Base-by-base conservation (phyloP, 176 grass and related monocot genomes). In the Rhynchospora breviuscula region DNA sequence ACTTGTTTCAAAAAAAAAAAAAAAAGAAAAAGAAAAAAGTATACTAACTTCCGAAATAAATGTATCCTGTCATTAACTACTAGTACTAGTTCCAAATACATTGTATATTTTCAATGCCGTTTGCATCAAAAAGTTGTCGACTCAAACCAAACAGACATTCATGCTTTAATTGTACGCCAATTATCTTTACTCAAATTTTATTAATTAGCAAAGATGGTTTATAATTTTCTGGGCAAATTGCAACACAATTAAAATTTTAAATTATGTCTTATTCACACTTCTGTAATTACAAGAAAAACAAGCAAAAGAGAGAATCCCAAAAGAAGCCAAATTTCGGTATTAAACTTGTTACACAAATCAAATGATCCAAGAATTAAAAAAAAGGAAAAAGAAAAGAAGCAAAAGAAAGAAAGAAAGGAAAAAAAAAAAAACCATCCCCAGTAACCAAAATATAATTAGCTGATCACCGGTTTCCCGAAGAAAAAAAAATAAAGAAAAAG, bases 371-470 rank as follows among this genome's bases (percentile, higher is more conserved):
- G 59, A 86, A 79, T 68, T 47, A 6, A 85, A 67, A 74, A 61
- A 87, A 0, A 29, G 1, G 26, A 61, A 80, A 8, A 80, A 79
- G 74, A 61, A 80, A 8, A 80, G 63, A 79, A 74, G 81, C 43
- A 83, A 0, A 44, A 53, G 74, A 35, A 80, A 62, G 67, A 64
- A 68, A 54, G 17, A 89, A 65, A 62, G 67, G 58, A 68, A 54
- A 11, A 89, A 65, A 83, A 35, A 87, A 89, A 81, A 86, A 22
- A 4, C 35, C 81, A 92, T 75, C 72, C 62, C n/a, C 25, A 71
- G 59, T 21, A 85, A 59, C 80, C 75, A 60, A 53, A 52, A 40
- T 19, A 40, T 40, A 40, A 40, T 48, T 43, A 48, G 83, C 33
- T 66, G 63, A 86, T 59, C 58, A 61, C 31, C 29, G 8, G 13